Percentiles rank a stretch among this genome's conserved stretches.
These are phyloP conservation scores for Chytriomyces confervae DNA, from an alignment of 192 early-diverging fungal species.

Conservation along the genomic window DNA sequence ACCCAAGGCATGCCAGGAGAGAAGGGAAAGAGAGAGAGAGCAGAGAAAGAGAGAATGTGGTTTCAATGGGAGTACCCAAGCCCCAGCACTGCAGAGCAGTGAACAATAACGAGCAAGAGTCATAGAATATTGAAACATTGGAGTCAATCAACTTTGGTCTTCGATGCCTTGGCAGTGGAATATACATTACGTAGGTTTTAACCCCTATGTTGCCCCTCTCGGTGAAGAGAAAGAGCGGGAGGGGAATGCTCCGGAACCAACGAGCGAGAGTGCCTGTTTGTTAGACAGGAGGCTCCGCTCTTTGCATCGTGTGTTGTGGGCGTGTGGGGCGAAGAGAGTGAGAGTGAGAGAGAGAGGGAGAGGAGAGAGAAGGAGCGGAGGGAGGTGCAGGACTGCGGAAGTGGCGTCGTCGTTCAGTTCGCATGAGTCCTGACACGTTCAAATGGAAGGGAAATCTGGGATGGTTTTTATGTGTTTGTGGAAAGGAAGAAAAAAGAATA, in stretches of 20 bases:
- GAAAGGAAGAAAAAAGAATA: too few species aligned
- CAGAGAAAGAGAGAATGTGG: background rate
- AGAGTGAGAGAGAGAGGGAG: too few species aligned
- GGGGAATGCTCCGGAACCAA: slow-evolving; percentile 4
- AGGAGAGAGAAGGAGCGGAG: too few species aligned
- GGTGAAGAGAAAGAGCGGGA: background rate
- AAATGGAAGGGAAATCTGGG: too few species aligned
- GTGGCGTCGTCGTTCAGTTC: too few species aligned
- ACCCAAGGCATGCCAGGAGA: background rate
- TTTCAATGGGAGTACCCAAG: slow-evolving; percentile 4
- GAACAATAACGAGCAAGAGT: background rate
- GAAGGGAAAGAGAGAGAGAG: background rate
- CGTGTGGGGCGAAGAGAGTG: too few species aligned
- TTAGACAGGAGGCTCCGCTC: slow-evolving; percentile 4
- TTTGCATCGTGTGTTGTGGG: background rate
- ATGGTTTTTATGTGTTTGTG: too few species aligned
- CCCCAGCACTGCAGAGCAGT: background rate
- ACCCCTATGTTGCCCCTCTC: background rate
- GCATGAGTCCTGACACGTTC: too few species aligned
- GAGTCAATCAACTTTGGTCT: background rate
- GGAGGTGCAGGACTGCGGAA: too few species aligned
- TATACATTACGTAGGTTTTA: background rate
- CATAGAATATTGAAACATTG: slow-evolving; percentile 7
- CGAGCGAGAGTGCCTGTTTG: slow-evolving; percentile 2
- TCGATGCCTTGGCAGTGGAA: slow-evolving; percentile 6